Base-by-base conservation (phyloP, 2,329 filamentous ascomycete genomes). In the Harringtonia aguacate region DNA sequence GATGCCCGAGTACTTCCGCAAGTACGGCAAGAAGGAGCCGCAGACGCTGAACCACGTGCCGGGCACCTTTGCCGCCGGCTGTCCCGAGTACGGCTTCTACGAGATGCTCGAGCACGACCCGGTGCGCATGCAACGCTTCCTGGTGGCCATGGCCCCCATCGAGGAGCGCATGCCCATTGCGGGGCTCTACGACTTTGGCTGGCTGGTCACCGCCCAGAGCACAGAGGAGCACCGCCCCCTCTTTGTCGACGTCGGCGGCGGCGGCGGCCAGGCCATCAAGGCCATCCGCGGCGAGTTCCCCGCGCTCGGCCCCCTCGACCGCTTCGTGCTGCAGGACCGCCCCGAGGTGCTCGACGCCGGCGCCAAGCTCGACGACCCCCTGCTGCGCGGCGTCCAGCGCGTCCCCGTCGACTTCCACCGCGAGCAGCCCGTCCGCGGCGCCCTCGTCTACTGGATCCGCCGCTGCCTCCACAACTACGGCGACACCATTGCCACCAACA, bases 381-480 rank as follows among this genome's bases (percentile, higher is more conserved):
- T n/a, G 5, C 37, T 39, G n/a, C 27, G 37, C n/a, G 43, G 29
- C 13, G 14, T 39, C 14, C 46, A 50, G 5, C 50, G 51, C 30
- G 52, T 59, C 29, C 44, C 42, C 1, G 50, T 56, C 15, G 58
- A 65, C 45, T 63, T 65, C 34, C 54, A 58, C 46, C 48, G 46
- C 9, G 50, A 56, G 39, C 58, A 62, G 47, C 58, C 61, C 2
- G 44, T 61, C 17, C 52, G 58, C 47, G 29, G 10, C 1, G 33
- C 34, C 14, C 46, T 22, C 34, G 21, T 40, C 14, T 43, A 43
- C 40, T 46, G 40, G 51, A 60, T 61, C 44, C 56, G 55, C 41
- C 57, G 59, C 8, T 60, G 58, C 36, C 55, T 66, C 2, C 63
- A 66, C 45, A 59, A 66, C 44, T 66, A 63, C 45, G 48, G 56